Evolutionary conservation across 371 early-diverging fungal genomes (phyloP).

Genomic region (Cokeromyces recurvatus): DNA sequence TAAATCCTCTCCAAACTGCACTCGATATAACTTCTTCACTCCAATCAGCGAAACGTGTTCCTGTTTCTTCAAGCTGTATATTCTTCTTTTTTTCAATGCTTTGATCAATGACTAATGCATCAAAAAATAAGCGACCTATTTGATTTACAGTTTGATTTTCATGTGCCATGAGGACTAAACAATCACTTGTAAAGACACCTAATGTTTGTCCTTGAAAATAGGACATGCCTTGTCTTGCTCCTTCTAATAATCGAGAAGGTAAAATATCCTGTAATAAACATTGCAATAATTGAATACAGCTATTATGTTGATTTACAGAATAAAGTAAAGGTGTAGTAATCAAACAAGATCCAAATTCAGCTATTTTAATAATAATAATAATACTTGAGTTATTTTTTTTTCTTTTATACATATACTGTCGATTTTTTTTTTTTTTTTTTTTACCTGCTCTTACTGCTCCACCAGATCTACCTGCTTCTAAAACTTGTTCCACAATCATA

Average conservation of each 20-base stretch:
- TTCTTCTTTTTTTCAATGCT: constrained; percentile 9
- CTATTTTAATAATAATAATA: no score
- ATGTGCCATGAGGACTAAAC: constrained; percentile 39
- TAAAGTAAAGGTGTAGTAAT: constrained; percentile 35
- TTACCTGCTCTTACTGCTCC: constrained; percentile 51
- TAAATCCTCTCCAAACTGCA: constrained; percentile 43
- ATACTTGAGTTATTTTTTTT: no score
- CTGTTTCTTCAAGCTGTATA: constrained; percentile 7
- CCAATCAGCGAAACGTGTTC: constrained; percentile 27
- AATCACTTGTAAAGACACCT: constrained; percentile 47
- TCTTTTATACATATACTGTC: no score
- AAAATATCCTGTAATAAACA: constrained; percentile 35
- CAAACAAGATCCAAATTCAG: constrained; percentile 45
- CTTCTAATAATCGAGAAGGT: constrained; percentile 21
- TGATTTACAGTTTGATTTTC: constrained; percentile 16
- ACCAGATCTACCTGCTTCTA: constrained; percentile 46
- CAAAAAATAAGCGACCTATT: constrained; percentile 26
- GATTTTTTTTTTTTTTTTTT: no score
- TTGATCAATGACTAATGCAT: constrained; percentile 25
- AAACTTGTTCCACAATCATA: constrained; percentile 42
- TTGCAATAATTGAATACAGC: constrained; percentile 28
- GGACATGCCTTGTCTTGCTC: constrained; percentile 26
- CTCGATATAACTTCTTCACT: constrained; percentile 25
- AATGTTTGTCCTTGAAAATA: constrained; percentile 51
- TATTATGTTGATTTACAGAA: constrained; percentile 17